These are phyloP conservation scores for Populus pruinosa DNA, from an alignment of 345 rosid genomes.

Conservation along the genomic window DNA sequence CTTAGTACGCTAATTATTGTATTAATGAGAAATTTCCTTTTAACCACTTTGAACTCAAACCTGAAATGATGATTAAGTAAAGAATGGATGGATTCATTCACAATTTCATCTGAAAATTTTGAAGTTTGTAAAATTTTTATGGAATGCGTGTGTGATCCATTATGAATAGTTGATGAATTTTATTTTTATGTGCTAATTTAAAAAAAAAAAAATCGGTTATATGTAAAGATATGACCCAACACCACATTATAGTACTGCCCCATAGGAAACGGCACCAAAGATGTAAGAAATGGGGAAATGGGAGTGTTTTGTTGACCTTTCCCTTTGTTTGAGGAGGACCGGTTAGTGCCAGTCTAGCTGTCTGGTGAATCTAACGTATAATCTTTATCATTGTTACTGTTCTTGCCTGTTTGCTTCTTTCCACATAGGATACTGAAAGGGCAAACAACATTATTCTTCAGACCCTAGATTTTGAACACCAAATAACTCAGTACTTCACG, in stretches of 20 bases:
- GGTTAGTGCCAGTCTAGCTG: neutral
- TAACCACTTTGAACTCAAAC: neutral
- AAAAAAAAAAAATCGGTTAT: too few relatives aligned
- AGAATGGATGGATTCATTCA: neutral
- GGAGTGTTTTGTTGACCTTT: neutral
- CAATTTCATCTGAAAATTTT: neutral
- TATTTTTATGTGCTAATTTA: too few relatives aligned
- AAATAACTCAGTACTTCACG: too few relatives aligned
- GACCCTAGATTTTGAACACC: neutral
- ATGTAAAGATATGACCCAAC: neutral
- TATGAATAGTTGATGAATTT: too few relatives aligned
- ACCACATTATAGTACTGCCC: neutral
- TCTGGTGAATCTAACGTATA: neutral
- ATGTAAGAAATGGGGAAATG: neutral
- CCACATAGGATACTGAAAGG: too few relatives aligned
- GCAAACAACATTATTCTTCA: too few relatives aligned
- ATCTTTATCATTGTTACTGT: too few relatives aligned
- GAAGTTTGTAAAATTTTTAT: too few relatives aligned
- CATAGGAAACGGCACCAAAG: conserved; percentile 20
- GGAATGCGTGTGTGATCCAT: too few relatives aligned
- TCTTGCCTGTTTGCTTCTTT: too few relatives aligned
- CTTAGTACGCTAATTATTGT: neutral
- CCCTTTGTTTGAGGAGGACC: neutral
- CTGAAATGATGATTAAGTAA: neutral
- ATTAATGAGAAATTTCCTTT: neutral